Evolutionary conservation across 192 early-diverging fungal species (phyloP).

Genomic region (Chytriomyces sp.): DNA sequence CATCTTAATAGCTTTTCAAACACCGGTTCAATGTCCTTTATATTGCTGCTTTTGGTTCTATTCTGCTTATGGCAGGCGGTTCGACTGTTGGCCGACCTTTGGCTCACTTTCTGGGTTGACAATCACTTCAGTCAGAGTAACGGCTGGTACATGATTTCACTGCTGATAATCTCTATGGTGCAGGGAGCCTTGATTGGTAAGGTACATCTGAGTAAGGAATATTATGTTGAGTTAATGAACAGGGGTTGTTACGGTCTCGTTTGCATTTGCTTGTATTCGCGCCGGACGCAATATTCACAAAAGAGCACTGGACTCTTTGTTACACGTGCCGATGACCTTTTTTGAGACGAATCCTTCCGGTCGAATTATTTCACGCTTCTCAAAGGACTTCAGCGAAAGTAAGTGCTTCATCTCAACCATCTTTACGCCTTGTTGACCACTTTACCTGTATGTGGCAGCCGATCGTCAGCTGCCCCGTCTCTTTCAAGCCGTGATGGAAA

Average conservation of each 20-base stretch:
- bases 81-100: conserved; percentile 1
- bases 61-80: conserved; percentile 7
- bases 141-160: not conserved
- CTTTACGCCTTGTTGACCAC: not conserved
- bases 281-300: not conserved
- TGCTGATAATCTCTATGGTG: not conserved
- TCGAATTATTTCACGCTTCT: conserved; percentile 65
- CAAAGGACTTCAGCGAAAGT: conserved; percentile 63
- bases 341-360: conserved; percentile 73
- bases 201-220: not conserved
- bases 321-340: conserved; percentile 75
- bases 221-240: not conserved
- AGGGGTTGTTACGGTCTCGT: not conserved
- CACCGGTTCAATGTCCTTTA: conserved; percentile 2
- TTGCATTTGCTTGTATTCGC: not conserved
- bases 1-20: conserved; percentile 8
- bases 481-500: conserved; percentile 64
- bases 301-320: not conserved
- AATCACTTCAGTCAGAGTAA: not conserved
- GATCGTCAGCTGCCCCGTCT: conserved; percentile 68
- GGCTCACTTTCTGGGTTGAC: conserved; percentile 17
- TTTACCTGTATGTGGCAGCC: conserved; percentile 1
- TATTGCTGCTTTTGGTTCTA: not conserved
- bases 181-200: conserved; percentile 9
- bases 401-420: not conserved